These are phyloP conservation scores for Stephania cephalantha DNA, from an alignment of 164 flowering plant genomes.

Conservation along the genomic window DNA sequence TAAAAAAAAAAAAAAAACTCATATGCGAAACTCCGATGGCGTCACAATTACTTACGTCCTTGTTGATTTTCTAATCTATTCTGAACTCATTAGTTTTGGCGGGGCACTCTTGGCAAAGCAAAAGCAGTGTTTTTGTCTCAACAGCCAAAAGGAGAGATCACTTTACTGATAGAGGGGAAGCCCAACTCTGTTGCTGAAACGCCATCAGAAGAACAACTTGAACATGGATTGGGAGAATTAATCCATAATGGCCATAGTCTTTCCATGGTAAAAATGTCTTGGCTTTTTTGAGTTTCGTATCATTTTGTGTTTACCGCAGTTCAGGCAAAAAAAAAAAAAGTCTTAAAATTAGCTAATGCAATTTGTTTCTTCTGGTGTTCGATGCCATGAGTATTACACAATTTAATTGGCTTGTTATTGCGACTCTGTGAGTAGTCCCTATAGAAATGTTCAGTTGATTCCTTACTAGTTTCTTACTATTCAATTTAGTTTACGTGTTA, in stretches of 20 bases:
- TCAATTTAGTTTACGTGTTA: too few species aligned
- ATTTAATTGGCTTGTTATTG: too few species aligned
- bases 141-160: constrained; percentile 91
- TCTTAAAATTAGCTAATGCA: too few species aligned
- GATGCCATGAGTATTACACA: too few species aligned
- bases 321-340: too few species aligned
- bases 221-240: constrained; percentile 50
- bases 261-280: constrained; percentile 44
- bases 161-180: constrained; percentile 75
- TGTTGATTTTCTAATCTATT: constrained; percentile 10
- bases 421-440: too few species aligned
- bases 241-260: constrained; percentile 74
- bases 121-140: constrained; percentile 53
- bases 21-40: too few species aligned
- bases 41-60: too few species aligned
- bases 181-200: constrained; percentile 30
- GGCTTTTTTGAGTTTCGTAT: neutral
- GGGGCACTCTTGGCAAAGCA: constrained; percentile 80
- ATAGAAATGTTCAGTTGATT: too few species aligned
- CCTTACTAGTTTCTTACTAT: too few species aligned
- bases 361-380: too few species aligned
- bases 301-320: neutral
- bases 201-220: constrained; percentile 73
- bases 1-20: too few species aligned
- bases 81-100: constrained; percentile 68